Evolutionary conservation across 768 basidiomycete genomes (phyloP), one percentile per base, ranked within the genome.

Genomic region (Boletellus sp.): DNA sequence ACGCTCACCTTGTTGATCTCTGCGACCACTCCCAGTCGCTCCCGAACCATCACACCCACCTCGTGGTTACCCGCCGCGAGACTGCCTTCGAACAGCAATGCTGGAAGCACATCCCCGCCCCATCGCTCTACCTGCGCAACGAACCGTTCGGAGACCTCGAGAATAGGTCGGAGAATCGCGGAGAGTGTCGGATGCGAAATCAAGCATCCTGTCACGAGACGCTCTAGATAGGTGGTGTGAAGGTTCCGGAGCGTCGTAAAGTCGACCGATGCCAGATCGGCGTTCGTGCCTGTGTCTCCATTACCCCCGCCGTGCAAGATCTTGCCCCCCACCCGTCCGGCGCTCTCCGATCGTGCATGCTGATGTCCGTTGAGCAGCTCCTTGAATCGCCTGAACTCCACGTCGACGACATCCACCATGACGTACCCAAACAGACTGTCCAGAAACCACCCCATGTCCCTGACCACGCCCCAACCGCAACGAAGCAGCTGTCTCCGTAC

Each of bases 371-470:
- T 63, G 37, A 92, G 69, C 24, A 82, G 67, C 33, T 75, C 79
- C 62, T 85, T 87, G 56, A 95, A 69, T 55, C 79, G 76, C 48
- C 78, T 70, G 61, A 88, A 93, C 63, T 95, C 92, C 15, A 83
- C 79, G 52, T 94, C 92, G 31, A 94, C 77, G 9, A 95, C 92
- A 54, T 95, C 93, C 60, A 80, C 87, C 89, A 91, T 90, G 52
- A 91, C 80, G 65, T 96, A 94, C 10, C 83, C 83, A 47, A 90
- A 70, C 3, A 96, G 62, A 23, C 83, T 84, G 64, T 94, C 91
- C 50, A 95, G 72, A 63, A 94, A 94, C 90, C 91, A 94, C 36
- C 83, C 79, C 92, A 94, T 93, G 60, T 87, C 83, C 60, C 90
- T 72, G 8, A 93, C 85, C 26, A 87, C 78, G 1, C 90, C 90